Conservation (phyloP, 352 stramenopile species). For the Phytophthora cactorum region DNA sequence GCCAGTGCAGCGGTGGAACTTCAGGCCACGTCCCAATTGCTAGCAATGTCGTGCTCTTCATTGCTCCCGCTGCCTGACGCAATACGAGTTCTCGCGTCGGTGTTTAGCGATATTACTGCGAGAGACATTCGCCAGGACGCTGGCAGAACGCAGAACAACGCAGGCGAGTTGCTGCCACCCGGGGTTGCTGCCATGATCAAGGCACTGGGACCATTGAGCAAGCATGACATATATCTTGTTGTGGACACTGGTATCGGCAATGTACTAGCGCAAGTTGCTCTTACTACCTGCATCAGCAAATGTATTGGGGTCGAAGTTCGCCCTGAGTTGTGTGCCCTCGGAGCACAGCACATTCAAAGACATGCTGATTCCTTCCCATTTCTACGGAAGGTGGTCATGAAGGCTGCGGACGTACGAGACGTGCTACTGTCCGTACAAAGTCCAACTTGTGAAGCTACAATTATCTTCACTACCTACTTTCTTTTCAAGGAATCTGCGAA, state of each 20-base stretch:
- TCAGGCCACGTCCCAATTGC: too few relatives aligned
- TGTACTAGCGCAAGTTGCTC: conserved; percentile 5
- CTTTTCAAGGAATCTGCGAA: conserved; percentile 15
- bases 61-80: not conserved
- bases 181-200: conserved; percentile 2
- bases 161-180: not conserved
- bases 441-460: conserved; percentile 2
- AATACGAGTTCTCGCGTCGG: not conserved
- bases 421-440: not conserved
- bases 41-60: too few relatives aligned
- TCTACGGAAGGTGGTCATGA: conserved; percentile 2
- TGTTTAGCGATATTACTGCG: not conserved
- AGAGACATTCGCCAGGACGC: not conserved
- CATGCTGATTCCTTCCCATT: not conserved
- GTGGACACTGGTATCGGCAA: conserved; percentile 14
- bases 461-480: conserved; percentile 15
- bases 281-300: not conserved
- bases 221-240: conserved; percentile 5
- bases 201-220: not conserved
- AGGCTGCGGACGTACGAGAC: conserved; percentile 5
- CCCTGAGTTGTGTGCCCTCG: conserved; percentile 1
- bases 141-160: conserved; percentile 1
- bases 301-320: conserved; percentile 5
- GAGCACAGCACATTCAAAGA: not conserved
- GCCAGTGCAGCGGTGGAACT: too few relatives aligned